Conservation (phyloP, 1,284 basidiomycete species). For the Ustanciosporium gigantosporum region DNA sequence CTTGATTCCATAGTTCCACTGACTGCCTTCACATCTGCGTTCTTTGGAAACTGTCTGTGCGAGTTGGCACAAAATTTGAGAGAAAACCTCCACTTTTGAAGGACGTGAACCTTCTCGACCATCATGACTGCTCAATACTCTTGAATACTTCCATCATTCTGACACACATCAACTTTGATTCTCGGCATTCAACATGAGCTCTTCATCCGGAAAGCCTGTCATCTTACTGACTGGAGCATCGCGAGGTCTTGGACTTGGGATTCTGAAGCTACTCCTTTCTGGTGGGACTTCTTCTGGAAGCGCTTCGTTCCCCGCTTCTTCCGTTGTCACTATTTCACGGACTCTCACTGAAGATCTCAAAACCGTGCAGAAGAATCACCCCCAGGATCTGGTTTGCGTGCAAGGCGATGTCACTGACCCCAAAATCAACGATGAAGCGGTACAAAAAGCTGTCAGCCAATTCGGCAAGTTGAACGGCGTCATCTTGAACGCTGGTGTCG, state of each 20-base stretch:
- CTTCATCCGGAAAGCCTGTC: too few species aligned
- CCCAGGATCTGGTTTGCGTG: constrained; percentile 60
- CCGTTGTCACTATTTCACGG: constrained; percentile 77
- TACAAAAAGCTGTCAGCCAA: constrained; percentile 68
- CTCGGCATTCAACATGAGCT: too few species aligned
- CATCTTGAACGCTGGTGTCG: constrained; percentile 76
- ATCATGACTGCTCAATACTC: too few species aligned
- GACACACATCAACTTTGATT: too few species aligned
- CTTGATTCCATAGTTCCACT: too few species aligned
- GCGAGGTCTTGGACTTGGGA: constrained; percentile 77
- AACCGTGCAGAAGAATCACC: constrained; percentile 64
- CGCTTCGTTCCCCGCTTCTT: constrained; percentile 57
- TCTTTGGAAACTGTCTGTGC: too few species aligned
- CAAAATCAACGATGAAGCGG: constrained; percentile 68
- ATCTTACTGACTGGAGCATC: constrained; percentile 58
- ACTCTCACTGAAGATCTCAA: constrained; percentile 70
- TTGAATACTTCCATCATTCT: too few species aligned
- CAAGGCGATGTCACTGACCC: constrained; percentile 70
- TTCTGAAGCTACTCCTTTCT: constrained; percentile 69
- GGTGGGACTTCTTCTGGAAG: constrained; percentile 4
- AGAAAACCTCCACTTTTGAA: too few species aligned
- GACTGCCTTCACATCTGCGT: too few species aligned
- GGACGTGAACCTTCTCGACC: too few species aligned
- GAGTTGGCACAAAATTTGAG: too few species aligned
- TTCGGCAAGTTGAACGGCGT: constrained; percentile 74